Base-by-base conservation (phyloP, 106 monocot species). In the Narthecium ossifragum region DNA sequence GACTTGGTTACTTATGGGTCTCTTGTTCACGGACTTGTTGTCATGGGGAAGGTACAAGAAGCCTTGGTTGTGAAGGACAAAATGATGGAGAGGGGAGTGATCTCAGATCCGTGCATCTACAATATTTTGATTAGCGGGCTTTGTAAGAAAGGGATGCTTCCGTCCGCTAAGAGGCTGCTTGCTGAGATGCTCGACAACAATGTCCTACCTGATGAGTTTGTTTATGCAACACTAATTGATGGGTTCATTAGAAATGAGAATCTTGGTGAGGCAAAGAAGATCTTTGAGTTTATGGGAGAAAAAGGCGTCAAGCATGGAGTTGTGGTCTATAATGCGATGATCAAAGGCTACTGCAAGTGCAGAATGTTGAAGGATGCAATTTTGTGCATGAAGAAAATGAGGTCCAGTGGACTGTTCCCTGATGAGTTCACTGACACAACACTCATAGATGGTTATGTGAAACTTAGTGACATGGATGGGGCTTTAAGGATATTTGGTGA, bases 1-100 rank as follows among this genome's bases (percentile, higher is more conserved):
- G 96, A 98, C 56, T 50, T 90, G 73, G 74, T 98, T 5, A 79
- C 90, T 51, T 90, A 76, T 77, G 96, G 86, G 60, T 78, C 85
- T 67, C 67, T 98, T 41, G 68, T 98, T 27, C 86, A 98, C 54
- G 86, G 90, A 15, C 80, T 98, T 61, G 78, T 90, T 43, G 41
- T 63, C 26, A 34, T 60, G 14, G 81, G 86, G 4, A 69, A 80
- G 46, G 54, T 96, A 0, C 68, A 78, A 15, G 90, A 83, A 21
- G 90, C 94, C 0, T 62, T 96, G 55, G 26, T 53, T 15, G 39
- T 90, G 53, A 50, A 60, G 54, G 72, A 80, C 25, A 86, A 83
- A 69, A 77, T 90, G 86, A 64, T 65, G 6, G 78, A 90, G 46
- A 80, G 74, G n/a, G 75, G 83, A 45, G 52, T 90, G 28, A 0